Evolutionary conservation across 2,329 filamentous ascomycete genomes (phyloP), one percentile per base, ranked within the genome.

Genomic region (Alternaria incomplexa): DNA sequence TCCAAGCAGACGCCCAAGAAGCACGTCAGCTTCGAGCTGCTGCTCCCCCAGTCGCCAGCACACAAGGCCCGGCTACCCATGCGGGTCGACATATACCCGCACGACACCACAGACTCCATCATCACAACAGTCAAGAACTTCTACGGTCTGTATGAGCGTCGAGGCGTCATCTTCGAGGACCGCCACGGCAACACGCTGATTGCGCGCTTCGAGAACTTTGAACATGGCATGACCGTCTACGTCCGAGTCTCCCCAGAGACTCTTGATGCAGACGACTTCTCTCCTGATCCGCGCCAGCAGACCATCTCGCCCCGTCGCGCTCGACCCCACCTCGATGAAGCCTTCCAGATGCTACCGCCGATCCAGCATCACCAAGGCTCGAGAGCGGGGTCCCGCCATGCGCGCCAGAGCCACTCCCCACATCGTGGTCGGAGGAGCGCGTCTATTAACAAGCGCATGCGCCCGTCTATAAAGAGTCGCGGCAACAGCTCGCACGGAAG

Each of bases 81-180:
- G 88, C 86, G 91, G 74, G 91, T 95, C 57, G 92, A 96, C 76
- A 97, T 99, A 72, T 97, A 91, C 76, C 93, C 93, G 50, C 94
- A 98, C 81, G 96, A 99, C 84, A 94, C 93, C 56, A 98, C 95
- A 22, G 95, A 98, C 78, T 97, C 94, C 36, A 99, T 99, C 82
- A 93, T 98, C 68, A 96, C 93, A 13, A 98, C 96, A 1, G 95
- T 98, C 77, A 98, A 97, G 87, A 98, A 97, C 85, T 98, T 98
- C 83, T 98, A 97, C 79, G 96, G 96, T 64, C 87, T 99, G 70
- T 97, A 97, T 80, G 92, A 95, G 69, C 90, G 82, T 28, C 72
- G 90, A 78, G 94, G 96, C 69, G 91, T 99, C 76, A 97, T 93
- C 82, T 98, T 99, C 76, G 95, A 98, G 82, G 95, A 98, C 80